Evolutionary conservation across 768 basidiomycete genomes (phyloP).

Genomic region (Russula griseocarnosa): DNA sequence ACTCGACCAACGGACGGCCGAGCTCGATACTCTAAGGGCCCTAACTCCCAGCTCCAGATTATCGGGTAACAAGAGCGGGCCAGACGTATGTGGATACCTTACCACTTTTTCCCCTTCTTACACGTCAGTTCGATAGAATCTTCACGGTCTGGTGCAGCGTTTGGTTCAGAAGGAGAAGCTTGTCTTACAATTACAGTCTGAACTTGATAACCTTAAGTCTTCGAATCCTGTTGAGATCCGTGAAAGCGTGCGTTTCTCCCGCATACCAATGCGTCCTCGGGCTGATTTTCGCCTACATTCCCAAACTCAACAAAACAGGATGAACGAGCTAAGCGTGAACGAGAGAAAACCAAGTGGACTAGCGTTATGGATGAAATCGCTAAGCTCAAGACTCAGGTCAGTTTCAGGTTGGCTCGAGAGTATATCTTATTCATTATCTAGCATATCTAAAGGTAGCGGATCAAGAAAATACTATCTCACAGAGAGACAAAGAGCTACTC

Average conservation of each 20-base stretch:
- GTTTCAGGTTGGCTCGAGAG: slow-evolving; percentile 22
- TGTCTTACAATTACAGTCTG: slow-evolving; percentile 65
- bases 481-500: slow-evolving; percentile 67
- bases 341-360: slow-evolving; percentile 71
- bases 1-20: slow-evolving; percentile 59
- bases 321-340: slow-evolving; percentile 68
- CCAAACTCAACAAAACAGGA: slow-evolving; percentile 43
- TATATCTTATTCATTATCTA: background rate
- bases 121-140: slow-evolving; percentile 42
- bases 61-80: slow-evolving; percentile 45
- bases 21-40: slow-evolving; percentile 58
- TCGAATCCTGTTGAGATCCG: slow-evolving; percentile 54
- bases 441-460: slow-evolving; percentile 46
- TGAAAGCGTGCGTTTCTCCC: slow-evolving; percentile 50
- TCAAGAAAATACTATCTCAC: slow-evolving; percentile 43
- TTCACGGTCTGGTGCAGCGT: slow-evolving; percentile 73
- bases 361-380: slow-evolving; percentile 69
- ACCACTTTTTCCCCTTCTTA: background rate
- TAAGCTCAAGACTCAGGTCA: slow-evolving; percentile 64
- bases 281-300: slow-evolving; percentile 1
- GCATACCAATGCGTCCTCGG: background rate
- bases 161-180: slow-evolving; percentile 84
- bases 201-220: slow-evolving; percentile 59
- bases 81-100: slow-evolving; percentile 46
- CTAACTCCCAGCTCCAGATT: slow-evolving; percentile 39